Conservation (phyloP, 2,329 filamentous ascomycete genomes). For the Cladosporium colombiae region DNA sequence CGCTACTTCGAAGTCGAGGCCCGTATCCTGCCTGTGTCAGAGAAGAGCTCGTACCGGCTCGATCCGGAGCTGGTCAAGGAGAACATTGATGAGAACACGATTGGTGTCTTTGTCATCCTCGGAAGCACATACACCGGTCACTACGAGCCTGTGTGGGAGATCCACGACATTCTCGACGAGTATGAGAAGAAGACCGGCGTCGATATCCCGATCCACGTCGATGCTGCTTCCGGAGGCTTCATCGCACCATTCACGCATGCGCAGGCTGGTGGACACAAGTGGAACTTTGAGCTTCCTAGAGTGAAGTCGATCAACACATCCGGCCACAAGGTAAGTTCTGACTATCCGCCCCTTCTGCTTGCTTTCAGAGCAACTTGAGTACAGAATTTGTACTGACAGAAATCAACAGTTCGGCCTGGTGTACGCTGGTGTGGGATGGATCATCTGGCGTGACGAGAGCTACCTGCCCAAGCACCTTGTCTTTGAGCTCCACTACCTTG, state of each 20-base stretch:
- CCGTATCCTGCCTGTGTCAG: conserved; percentile 62
- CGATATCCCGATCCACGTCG: conserved; percentile 69
- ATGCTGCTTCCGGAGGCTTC: conserved; percentile 63
- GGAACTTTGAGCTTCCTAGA: conserved; percentile 63
- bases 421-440: conserved; percentile 65
- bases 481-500: conserved; percentile 71
- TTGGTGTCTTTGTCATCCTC: conserved; percentile 72
- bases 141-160: conserved; percentile 70
- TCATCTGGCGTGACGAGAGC: conserved; percentile 66
- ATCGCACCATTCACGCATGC: conserved; percentile 63
- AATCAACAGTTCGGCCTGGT: conserved; percentile 37
- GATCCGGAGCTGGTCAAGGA: conserved; percentile 65
- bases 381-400: neutral
- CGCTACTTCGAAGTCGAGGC: conserved; percentile 74
- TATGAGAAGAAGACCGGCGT: conserved; percentile 62
- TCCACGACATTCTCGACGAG: conserved; percentile 65
- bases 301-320: conserved; percentile 68
- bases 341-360: neutral
- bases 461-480: conserved; percentile 68
- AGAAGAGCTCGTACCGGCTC: conserved; percentile 61
- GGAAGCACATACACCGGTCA: conserved; percentile 74
- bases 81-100: conserved; percentile 74
- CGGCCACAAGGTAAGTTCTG: conserved; percentile 52
- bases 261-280: conserved; percentile 58
- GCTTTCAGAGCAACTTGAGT: too few species aligned